Percentiles rank a stretch among this genome's conserved stretches.
These are phyloP conservation scores for Fraxinus latifolia DNA, from an alignment of 305 asterid genomes.

Conservation along the genomic window DNA sequence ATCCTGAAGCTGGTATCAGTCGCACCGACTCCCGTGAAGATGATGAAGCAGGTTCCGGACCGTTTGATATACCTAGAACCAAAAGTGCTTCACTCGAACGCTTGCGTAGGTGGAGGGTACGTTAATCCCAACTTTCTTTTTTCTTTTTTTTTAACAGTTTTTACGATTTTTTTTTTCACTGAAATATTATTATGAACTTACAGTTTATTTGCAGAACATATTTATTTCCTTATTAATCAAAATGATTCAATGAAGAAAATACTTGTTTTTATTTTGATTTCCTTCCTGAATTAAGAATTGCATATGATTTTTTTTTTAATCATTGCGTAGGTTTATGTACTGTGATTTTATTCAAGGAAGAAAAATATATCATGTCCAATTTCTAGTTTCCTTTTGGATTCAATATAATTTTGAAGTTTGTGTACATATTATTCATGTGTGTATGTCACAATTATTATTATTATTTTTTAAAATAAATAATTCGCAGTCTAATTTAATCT, in stretches of 20 bases:
- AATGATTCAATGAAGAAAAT: not conserved
- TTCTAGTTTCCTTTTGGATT: not conserved
- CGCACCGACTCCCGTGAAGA: constrained; percentile 30
- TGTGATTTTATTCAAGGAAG: not conserved
- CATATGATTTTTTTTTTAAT: not conserved
- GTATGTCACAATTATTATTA: too few species aligned
- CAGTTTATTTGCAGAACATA: not conserved
- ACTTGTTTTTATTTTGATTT: not conserved
- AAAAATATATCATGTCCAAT: not conserved
- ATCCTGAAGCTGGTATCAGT: constrained; percentile 51
- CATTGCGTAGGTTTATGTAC: not conserved
- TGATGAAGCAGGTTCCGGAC: constrained; percentile 43
- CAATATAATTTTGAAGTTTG: too few species aligned
- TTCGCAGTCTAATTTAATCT: not conserved
- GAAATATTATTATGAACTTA: not conserved
- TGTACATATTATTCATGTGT: too few species aligned
- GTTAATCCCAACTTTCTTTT: constrained; percentile 11
- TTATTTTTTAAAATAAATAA: not conserved
- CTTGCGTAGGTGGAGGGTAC: constrained; percentile 81
- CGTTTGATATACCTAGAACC: constrained; percentile 71
- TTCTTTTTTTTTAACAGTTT: not conserved
- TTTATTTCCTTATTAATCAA: not conserved
- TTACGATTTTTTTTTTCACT: not conserved
- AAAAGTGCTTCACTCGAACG: constrained; percentile 76
- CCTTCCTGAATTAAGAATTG: not conserved